Percentiles rank a stretch among this genome's conserved stretches.
phyloP scores from a whole-genome alignment of 352 stramenopile species.

The Phytophthora lateralis region DNA sequence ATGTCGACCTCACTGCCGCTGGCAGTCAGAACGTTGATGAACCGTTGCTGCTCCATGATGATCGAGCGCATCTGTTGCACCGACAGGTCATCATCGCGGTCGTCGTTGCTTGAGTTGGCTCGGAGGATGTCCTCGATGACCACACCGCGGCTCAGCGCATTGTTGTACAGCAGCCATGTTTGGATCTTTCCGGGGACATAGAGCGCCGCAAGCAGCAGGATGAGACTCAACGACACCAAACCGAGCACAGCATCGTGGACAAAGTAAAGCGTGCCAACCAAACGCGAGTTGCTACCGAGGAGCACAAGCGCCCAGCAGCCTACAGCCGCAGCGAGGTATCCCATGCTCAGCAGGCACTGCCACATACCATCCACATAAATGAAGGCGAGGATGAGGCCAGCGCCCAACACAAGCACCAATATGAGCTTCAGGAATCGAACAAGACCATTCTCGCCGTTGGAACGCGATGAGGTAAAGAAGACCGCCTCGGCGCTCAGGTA shows the following conservation, averaged over 20 bases:
- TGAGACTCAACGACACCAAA: conserved; percentile 91
- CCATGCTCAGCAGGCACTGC: conserved; percentile 90
- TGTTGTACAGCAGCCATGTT: conserved; percentile 98
- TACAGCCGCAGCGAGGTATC: conserved; percentile 93
- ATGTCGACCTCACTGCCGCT: conserved; percentile 68
- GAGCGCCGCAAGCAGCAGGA: conserved; percentile 91
- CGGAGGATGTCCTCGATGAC: conserved; percentile 97
- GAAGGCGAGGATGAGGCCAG: conserved; percentile 75
- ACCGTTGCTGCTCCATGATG: conserved; percentile 80
- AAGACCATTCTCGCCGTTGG: conserved; percentile 60
- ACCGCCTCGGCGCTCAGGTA: conserved; percentile 73
- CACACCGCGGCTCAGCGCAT: conserved; percentile 95
- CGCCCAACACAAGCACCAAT: conserved; percentile 75
- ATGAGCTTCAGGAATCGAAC: conserved; percentile 78
- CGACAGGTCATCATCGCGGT: conserved; percentile 73
- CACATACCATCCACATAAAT: conserved; percentile 86
- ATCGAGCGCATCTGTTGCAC: conserved; percentile 79
- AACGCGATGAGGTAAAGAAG: conserved; percentile 61
- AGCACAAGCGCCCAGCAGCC: conserved; percentile 85
- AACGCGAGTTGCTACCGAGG: conserved; percentile 87
- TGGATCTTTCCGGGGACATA: conserved; percentile 93
- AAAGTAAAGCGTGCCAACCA: conserved; percentile 93
- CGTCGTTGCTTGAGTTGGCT: conserved; percentile 68
- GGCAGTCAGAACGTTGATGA: conserved; percentile 66
- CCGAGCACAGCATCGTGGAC: conserved; percentile 95